Evolutionary conservation across 192 early-diverging fungal genomes (phyloP).

Genomic region (Spizellomyces sp.): DNA sequence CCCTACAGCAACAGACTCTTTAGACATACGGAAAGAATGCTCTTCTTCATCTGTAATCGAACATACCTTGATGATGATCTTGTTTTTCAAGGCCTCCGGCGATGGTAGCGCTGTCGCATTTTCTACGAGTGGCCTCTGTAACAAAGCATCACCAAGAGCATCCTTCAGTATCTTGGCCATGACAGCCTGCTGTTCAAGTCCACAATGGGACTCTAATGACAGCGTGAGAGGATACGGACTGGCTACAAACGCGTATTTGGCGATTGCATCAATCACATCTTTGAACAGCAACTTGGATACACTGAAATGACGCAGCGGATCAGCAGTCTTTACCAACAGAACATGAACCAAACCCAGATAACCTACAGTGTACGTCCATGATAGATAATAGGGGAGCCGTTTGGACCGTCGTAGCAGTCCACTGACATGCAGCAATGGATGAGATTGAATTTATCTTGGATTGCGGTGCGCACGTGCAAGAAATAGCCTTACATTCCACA

Average conservation of each 20-base stretch:
- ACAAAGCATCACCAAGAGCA: slow-evolving; percentile 69
- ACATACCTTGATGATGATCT: slow-evolving; percentile 74
- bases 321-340: background rate
- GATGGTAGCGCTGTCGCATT: slow-evolving; percentile 61
- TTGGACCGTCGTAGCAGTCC: slow-evolving; percentile 88
- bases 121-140: slow-evolving; percentile 48
- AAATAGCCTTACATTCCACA: slow-evolving; percentile 63
- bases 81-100: slow-evolving; percentile 67
- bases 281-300: slow-evolving; percentile 79
- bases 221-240: slow-evolving; percentile 83
- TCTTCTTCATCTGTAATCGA: background rate
- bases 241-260: slow-evolving; percentile 81
- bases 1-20: slow-evolving; percentile 7
- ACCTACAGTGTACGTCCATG: slow-evolving; percentile 81
- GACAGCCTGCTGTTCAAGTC: slow-evolving; percentile 66
- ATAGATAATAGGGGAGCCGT: slow-evolving; percentile 75
- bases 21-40: background rate
- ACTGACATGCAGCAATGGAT: slow-evolving; percentile 49
- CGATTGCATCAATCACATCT: slow-evolving; percentile 82
- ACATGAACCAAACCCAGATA: background rate
- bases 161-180: slow-evolving; percentile 73
- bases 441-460: slow-evolving; percentile 13
- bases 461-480: background rate
- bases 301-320: slow-evolving; percentile 25
- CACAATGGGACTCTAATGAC: slow-evolving; percentile 84